These are phyloP conservation scores for Volutella citrinella DNA, from an alignment of 2,329 filamentous ascomycete species.

Conservation along the genomic window DNA sequence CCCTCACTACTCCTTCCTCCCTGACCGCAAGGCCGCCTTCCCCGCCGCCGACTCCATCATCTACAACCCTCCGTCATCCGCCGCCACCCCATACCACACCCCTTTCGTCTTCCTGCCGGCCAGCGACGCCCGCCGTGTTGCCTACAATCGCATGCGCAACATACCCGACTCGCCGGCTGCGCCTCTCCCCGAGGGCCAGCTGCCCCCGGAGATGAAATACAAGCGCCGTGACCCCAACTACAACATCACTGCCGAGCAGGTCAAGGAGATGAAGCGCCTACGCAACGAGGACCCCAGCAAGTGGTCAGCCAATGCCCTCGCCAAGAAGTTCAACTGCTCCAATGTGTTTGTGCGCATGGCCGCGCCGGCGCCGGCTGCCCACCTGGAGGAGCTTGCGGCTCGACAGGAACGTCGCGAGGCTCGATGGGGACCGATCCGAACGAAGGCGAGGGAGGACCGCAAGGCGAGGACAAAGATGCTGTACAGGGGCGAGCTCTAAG, in stretches of 20 bases:
- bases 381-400: constrained; percentile 43
- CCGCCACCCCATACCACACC: constrained; percentile 60
- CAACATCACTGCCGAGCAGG: constrained; percentile 53
- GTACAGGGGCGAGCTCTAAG: constrained; percentile 48
- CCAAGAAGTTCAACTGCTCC: constrained; percentile 54
- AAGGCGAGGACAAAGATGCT: constrained; percentile 52
- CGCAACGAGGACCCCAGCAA: constrained; percentile 49
- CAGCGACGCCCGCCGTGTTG: constrained; percentile 50
- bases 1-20: constrained; percentile 59
- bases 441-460: constrained; percentile 53
- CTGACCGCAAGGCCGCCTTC: constrained; percentile 29
- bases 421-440: constrained; percentile 57
- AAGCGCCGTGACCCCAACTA: constrained; percentile 38
- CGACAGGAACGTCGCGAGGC: constrained; percentile 47
- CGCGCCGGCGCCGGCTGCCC: constrained; percentile 45
- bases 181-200: constrained; percentile 18
- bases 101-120: constrained; percentile 64
- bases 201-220: constrained; percentile 35
- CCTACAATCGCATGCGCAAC: constrained; percentile 44
- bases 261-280: constrained; percentile 58
- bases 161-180: constrained; percentile 23
- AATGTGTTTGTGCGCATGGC: constrained; percentile 57
- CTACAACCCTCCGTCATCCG: constrained; percentile 55
- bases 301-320: constrained; percentile 54
- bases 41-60: constrained; percentile 42